Conservation (phyloP, 176 grass and related monocot genomes). For the Hsuehochloa calcarea region DNA sequence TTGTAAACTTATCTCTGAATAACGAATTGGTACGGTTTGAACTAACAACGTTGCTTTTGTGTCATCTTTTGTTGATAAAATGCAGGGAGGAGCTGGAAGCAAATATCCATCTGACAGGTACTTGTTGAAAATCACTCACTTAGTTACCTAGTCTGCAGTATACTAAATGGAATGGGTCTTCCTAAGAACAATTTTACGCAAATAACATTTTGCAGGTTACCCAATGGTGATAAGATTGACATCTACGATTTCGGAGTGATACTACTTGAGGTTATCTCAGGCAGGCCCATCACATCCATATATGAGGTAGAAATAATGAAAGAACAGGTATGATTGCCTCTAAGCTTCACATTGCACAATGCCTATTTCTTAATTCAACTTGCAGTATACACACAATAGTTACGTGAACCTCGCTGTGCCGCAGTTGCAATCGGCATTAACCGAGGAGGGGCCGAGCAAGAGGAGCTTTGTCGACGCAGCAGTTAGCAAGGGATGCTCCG, state of each 20-base stretch:
- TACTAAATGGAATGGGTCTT: neutral
- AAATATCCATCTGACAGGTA: conserved; percentile 39
- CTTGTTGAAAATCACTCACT: neutral
- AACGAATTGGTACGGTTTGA: neutral
- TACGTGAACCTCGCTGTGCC: neutral
- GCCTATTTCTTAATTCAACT: conserved; percentile 11
- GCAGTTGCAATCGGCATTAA: conserved; percentile 66
- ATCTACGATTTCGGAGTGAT: conserved; percentile 89
- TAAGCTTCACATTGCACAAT: neutral
- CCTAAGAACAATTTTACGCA: neutral
- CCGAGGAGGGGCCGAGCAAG: conserved; percentile 41
- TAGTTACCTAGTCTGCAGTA: neutral
- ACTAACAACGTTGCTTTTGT: neutral
- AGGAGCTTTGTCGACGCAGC: conserved; percentile 49
- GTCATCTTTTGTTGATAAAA: neutral
- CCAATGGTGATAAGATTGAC: conserved; percentile 65
- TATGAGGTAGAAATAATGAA: conserved; percentile 61
- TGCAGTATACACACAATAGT: neutral
- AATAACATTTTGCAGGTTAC: conserved; percentile 30
- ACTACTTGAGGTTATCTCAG: conserved; percentile 67
- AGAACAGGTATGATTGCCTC: conserved; percentile 49
- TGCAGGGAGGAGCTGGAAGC: conserved; percentile 42
- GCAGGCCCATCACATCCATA: conserved; percentile 60
- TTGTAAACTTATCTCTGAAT: neutral
- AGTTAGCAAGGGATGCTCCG: conserved; percentile 47